phyloP scores from a whole-genome alignment of 345 rosid genomes.

The Eucalyptus sp. region DNA sequence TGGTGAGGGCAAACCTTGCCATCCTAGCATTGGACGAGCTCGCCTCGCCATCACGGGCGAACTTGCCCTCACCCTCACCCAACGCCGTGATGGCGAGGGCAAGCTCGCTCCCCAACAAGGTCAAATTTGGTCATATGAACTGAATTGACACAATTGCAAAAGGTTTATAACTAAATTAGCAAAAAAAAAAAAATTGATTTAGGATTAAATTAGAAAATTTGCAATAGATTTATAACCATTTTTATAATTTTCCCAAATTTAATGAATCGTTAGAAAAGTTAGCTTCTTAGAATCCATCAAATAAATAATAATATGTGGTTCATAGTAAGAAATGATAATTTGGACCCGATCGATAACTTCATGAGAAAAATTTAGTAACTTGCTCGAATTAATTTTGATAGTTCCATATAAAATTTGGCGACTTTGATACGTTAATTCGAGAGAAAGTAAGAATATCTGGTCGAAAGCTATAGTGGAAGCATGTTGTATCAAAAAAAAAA shows the following conservation, averaged over 20 bases:
- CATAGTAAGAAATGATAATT: background rate
- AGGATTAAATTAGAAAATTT: too few species aligned
- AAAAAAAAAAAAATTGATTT: too few species aligned
- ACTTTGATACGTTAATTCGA: background rate
- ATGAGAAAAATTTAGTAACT: too few species aligned
- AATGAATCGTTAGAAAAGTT: too few species aligned
- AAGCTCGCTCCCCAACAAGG: accelerated
- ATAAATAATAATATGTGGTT: background rate
- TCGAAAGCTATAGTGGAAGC: background rate
- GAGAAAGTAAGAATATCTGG: too few species aligned
- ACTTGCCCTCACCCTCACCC: too few species aligned
- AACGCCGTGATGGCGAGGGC: accelerated
- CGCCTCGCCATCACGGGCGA: accelerated
- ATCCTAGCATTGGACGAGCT: accelerated
- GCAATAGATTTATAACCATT: accelerated
- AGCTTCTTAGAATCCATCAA: background rate
- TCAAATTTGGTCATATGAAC: accelerated
- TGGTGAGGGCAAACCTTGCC: too few species aligned
- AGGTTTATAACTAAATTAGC: accelerated
- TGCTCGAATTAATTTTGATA: background rate
- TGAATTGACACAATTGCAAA: accelerated
- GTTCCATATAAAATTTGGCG: background rate
- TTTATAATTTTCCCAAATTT: too few species aligned
- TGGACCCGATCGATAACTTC: background rate
- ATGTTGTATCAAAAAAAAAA: background rate